Base-by-base conservation (phyloP, 2,329 filamentous ascomycete genomes). In the Alternaria viburni region DNA sequence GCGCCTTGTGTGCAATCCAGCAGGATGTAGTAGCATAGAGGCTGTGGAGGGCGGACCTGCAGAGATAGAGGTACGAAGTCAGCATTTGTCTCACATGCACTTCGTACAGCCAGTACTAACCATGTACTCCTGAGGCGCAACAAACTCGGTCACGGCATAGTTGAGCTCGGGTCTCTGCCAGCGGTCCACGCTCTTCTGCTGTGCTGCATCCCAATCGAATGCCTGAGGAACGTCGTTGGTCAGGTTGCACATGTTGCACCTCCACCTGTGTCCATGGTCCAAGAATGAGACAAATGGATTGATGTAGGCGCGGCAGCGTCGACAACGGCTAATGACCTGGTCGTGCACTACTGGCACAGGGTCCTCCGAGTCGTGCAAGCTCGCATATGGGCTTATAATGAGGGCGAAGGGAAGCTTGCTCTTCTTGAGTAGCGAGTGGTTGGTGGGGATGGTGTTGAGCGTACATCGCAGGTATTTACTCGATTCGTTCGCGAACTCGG, bases 61-160 rank as follows among this genome's bases (percentile, higher is more conserved):
- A 36, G 15, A 36, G 32, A 36, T 36, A n/a, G 15, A n/a, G 8
- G 32, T 36, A 36, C 32, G 32, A 36, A 36, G 32, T 36, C 32
- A 36, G 32, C 15, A 9, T 36, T 36, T n/a, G 32, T 36, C 15
- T 36, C 32, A 36, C 32, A 36, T n/a, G 32, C 32, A 36, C 15
- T n/a, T 36, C 32, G 32, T n/a, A 36, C 32, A 36, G 32, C 32
- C 32, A 36, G 32, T 9, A 36, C 32, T 36, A n/a, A 36, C 96
- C 96, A 99, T 99, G 82, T 99, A 99, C 82, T 99, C 96, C 81
- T 99, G 96, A 3, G 96, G 96, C 12, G 96, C 96, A 70, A 99
- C 92, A 77, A 97, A 99, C 77, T 99, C 96, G 64, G 97, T 94
- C 36, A 98, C 93, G n/a, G 93, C 88, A 78, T 97, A 91, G 83